Conservation (phyloP, 257 asterid genomes). For the Ballota nigra region DNA sequence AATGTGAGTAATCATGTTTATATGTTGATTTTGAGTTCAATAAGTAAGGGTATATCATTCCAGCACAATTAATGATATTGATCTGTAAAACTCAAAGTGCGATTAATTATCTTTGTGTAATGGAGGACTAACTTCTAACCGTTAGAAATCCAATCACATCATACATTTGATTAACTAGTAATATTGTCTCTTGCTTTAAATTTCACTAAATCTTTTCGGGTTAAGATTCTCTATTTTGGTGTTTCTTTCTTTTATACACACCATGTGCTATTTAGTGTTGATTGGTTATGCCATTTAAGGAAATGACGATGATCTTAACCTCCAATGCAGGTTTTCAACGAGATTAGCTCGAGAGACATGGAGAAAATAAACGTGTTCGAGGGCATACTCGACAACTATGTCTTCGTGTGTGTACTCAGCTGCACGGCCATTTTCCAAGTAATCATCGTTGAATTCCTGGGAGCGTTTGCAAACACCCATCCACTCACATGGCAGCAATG, state of each 20-base stretch:
- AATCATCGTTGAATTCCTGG: constrained; percentile 72
- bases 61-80: too few relatives aligned
- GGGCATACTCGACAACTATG: constrained; percentile 79
- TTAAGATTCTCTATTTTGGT: background rate
- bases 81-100: too few relatives aligned
- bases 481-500: constrained; percentile 84
- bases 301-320: background rate
- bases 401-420: constrained; percentile 71
- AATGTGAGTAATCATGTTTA: too few relatives aligned
- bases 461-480: constrained; percentile 76
- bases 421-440: constrained; percentile 73
- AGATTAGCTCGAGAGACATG: constrained; percentile 94
- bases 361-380: constrained; percentile 81
- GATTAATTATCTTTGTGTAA: too few relatives aligned
- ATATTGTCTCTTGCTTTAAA: background rate
- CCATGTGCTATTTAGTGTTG: too few relatives aligned
- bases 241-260: background rate
- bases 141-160: background rate
- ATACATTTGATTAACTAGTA: background rate
- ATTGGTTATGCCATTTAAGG: background rate
- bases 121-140: background rate
- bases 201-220: background rate
- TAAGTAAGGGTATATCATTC: too few relatives aligned
- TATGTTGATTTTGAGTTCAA: too few relatives aligned
- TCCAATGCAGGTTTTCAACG: constrained; percentile 74